phyloP scores from a whole-genome alignment of 306 rosid species.

The Coriaria nepalensis region DNA sequence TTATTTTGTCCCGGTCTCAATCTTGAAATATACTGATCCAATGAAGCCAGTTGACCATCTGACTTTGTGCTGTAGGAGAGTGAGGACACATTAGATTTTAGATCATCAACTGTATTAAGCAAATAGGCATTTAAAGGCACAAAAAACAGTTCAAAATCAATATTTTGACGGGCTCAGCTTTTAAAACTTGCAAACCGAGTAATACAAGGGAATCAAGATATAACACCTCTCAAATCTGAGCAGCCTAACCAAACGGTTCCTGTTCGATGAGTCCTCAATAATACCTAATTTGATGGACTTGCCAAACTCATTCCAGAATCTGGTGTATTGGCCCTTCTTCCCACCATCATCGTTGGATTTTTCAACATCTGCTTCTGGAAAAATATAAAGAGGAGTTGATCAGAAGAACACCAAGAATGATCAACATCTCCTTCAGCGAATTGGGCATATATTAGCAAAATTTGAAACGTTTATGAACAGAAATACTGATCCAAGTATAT shows the following conservation, averaged over 20 bases:
- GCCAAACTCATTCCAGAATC: slow-evolving; percentile 96
- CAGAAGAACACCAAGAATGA: neutral
- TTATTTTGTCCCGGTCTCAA: slow-evolving; percentile 96
- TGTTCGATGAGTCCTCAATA: slow-evolving; percentile 91
- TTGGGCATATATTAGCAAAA: too few relatives aligned
- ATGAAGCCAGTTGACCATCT: slow-evolving; percentile 77
- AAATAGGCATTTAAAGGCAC: neutral
- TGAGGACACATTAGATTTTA: slow-evolving; percentile 4
- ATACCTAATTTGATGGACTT: slow-evolving; percentile 94
- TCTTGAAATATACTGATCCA: slow-evolving; percentile 92
- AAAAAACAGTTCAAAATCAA: too few relatives aligned
- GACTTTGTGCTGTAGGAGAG: slow-evolving; percentile 70
- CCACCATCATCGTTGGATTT: slow-evolving; percentile 50
- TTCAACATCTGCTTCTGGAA: slow-evolving; percentile 37
- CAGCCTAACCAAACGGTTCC: slow-evolving; percentile 89
- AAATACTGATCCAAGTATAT: neutral
- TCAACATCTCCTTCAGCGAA: too few relatives aligned
- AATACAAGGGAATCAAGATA: neutral
- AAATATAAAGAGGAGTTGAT: neutral
- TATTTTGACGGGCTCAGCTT: neutral
- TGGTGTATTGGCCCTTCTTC: slow-evolving; percentile 77
- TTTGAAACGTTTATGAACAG: neutral
- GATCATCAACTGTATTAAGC: slow-evolving; percentile 8
- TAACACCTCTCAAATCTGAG: slow-evolving; percentile 81
- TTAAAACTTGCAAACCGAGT: neutral